These are phyloP conservation scores for Fraxinus floribunda DNA, from an alignment of 305 asterid genomes.

Conservation along the genomic window DNA sequence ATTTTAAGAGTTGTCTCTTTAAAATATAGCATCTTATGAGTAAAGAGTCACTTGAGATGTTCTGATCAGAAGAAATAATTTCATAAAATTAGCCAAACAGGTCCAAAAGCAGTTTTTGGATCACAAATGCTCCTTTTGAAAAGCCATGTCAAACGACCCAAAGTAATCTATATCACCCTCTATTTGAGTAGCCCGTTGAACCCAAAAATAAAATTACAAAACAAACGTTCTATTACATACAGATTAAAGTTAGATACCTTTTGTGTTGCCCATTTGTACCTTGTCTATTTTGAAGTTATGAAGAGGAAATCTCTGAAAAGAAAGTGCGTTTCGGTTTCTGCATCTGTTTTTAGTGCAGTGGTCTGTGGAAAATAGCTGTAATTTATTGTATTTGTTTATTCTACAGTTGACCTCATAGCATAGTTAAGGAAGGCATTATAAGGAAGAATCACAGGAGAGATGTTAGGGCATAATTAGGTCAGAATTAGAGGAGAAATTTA, in stretches of 20 bases:
- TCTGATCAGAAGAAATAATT: not conserved
- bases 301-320: not conserved
- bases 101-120: not conserved
- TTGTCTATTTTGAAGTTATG: not conserved
- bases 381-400: not conserved
- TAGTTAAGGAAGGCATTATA: not conserved
- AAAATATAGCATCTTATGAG: not conserved
- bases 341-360: not conserved
- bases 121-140: not conserved
- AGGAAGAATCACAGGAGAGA: not conserved
- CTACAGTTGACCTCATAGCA: not conserved
- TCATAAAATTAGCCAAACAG: not conserved
- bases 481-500: not conserved
- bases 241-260: not conserved
- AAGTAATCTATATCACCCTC: not conserved
- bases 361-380: not conserved
- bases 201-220: not conserved
- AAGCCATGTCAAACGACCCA: not conserved
- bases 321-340: not conserved
- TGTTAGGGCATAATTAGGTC: not conserved
- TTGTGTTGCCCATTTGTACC: not conserved
- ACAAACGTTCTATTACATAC: not conserved
- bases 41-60: not conserved
- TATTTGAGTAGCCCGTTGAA: not conserved
- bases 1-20: not conserved